phyloP scores from a whole-genome alignment of 371 early-diverging fungal genomes.

The Blastocladiella emersonii region DNA sequence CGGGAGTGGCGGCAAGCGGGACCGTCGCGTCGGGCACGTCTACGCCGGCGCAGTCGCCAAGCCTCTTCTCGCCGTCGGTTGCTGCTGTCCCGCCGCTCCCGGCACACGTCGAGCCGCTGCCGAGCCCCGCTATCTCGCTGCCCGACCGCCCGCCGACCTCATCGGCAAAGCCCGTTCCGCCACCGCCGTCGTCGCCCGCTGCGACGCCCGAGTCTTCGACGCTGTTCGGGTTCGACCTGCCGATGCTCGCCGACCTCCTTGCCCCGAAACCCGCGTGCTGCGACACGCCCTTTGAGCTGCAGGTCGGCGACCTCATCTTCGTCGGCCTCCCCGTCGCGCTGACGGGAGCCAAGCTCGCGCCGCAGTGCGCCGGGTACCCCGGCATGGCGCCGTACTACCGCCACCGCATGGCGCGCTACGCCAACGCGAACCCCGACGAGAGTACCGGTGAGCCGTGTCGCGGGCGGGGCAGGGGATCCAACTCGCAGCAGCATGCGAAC shows the following conservation, averaged over 20 bases:
- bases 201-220: background rate
- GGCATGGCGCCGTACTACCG: slow-evolving; percentile 3
- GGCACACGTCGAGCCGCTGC: background rate
- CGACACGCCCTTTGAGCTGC: background rate
- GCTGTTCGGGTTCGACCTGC: background rate
- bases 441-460: too few relatives aligned
- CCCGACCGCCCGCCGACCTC: background rate
- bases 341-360: background rate
- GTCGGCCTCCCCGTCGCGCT: background rate
- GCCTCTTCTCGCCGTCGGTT: too few relatives aligned
- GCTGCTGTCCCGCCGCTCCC: too few relatives aligned
- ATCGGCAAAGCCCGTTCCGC: too few relatives aligned
- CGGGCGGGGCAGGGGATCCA: too few relatives aligned
- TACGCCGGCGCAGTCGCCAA: too few relatives aligned
- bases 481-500: too few relatives aligned
- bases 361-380: background rate
- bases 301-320: background rate
- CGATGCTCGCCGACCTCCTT: background rate
- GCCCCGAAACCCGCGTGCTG: slow-evolving; percentile 3
- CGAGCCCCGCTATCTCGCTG: background rate
- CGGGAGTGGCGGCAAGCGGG: background rate
- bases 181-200: background rate
- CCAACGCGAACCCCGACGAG: too few relatives aligned
- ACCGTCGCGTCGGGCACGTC: background rate
- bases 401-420: background rate